Percentiles rank a stretch among this genome's conserved stretches.
phyloP scores from a whole-genome alignment of 768 basidiomycete genomes.

The Xanthoconium stramineum region DNA sequence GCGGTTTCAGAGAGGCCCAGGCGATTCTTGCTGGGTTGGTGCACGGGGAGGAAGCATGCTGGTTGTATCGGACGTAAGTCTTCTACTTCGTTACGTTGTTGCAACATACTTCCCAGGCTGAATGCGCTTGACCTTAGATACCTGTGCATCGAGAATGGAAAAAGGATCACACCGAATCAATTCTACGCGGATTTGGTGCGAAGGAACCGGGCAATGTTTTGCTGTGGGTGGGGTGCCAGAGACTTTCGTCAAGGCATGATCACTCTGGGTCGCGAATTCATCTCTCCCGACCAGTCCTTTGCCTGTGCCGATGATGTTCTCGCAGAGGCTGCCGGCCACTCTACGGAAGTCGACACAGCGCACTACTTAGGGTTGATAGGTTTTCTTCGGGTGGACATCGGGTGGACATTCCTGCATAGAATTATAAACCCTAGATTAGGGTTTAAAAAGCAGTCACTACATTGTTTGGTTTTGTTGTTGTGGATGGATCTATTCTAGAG shows the following conservation, averaged over 20 bases:
- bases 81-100: neutral
- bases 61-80: neutral
- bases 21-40: neutral
- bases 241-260: constrained; percentile 7
- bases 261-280: neutral
- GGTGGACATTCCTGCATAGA: too few relatives aligned
- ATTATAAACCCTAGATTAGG: too few relatives aligned
- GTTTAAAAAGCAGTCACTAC: too few relatives aligned
- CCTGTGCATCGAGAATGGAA: constrained; percentile 1
- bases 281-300: neutral
- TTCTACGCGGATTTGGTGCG: neutral
- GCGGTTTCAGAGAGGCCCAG: neutral
- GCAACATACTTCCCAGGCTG: neutral
- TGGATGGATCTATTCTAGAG: too few relatives aligned
- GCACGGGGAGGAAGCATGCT: neutral
- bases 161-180: neutral
- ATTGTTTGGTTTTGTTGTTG: too few relatives aligned
- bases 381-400: too few relatives aligned
- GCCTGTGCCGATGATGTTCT: neutral
- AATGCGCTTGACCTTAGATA: neutral
- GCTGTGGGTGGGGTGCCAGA: neutral
- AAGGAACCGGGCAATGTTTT: neutral
- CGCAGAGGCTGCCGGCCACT: constrained; percentile 1
- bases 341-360: neutral
- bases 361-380: too few relatives aligned